These are phyloP conservation scores for Lactifluus subvellereus DNA, from an alignment of 768 basidiomycete genomes.

Conservation along the genomic window DNA sequence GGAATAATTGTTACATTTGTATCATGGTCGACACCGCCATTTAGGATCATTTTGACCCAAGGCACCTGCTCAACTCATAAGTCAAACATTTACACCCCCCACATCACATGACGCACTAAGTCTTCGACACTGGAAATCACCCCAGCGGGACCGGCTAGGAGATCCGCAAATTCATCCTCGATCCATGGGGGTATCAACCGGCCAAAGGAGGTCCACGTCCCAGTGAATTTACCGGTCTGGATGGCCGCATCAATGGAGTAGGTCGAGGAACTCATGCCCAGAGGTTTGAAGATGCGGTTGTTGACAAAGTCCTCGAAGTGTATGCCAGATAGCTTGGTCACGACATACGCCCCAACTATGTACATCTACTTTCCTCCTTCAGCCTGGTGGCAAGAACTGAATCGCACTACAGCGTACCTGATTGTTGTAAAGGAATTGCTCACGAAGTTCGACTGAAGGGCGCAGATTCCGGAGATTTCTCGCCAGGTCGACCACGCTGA, in stretches of 20 bases:
- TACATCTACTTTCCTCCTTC: constrained; percentile 34
- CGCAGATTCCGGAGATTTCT: constrained; percentile 30
- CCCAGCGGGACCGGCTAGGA: no score
- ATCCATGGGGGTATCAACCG: constrained; percentile 31
- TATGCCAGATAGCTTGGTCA: constrained; percentile 31
- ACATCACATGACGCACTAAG: no score
- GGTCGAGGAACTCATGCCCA: constrained; percentile 39
- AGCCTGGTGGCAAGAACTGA: not conserved
- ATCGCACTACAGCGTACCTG: constrained; percentile 25
- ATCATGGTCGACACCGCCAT: constrained; percentile 30
- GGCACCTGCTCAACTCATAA: constrained; percentile 30
- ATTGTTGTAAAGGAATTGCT: constrained; percentile 38
- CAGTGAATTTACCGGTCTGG: no score
- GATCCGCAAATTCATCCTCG: no score
- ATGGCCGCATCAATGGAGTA: constrained; percentile 27
- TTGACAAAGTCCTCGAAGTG: constrained; percentile 38
- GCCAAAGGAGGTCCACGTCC: constrained; percentile 31
- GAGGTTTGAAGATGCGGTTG: constrained; percentile 12
- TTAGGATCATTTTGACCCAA: constrained; percentile 36
- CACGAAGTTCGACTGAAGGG: constrained; percentile 35
- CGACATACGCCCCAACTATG: constrained; percentile 32
- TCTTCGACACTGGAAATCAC: no score
- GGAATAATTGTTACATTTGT: constrained; percentile 35
- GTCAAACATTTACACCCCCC: constrained; percentile 16
- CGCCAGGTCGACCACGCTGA: constrained; percentile 4